Evolutionary conservation across 345 rosid genomes (phyloP).

Genomic region (Firmiana major): DNA sequence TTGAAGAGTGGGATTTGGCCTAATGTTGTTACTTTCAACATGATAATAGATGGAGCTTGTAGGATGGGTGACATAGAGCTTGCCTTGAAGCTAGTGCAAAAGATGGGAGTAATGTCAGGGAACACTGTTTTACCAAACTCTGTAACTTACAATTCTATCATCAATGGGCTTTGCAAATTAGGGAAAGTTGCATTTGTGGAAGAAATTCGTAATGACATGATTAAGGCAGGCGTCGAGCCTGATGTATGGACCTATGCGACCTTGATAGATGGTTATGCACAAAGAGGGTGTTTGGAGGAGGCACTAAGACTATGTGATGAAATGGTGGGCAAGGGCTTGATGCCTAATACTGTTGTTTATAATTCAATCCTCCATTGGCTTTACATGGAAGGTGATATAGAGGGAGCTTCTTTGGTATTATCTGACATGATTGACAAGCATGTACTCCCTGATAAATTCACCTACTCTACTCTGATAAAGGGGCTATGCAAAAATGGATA

Average conservation of each 20-base stretch:
- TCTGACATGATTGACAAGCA: slow-evolving; percentile 46
- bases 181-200: slow-evolving; percentile 50
- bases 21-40: slow-evolving; percentile 63
- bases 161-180: slow-evolving; percentile 60
- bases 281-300: slow-evolving; percentile 46
- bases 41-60: slow-evolving; percentile 66
- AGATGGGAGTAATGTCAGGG: slow-evolving; percentile 49
- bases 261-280: slow-evolving; percentile 59
- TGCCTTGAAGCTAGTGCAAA: slow-evolving; percentile 23
- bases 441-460: slow-evolving; percentile 39
- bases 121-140: slow-evolving; percentile 40
- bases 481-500: slow-evolving; percentile 48
- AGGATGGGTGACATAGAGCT: slow-evolving; percentile 37
- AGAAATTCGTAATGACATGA: slow-evolving; percentile 39
- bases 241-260: slow-evolving; percentile 65
- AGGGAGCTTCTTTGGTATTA: slow-evolving; percentile 38
- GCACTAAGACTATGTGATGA: slow-evolving; percentile 51
- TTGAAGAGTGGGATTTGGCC: slow-evolving; percentile 62
- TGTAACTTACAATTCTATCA: slow-evolving; percentile 52
- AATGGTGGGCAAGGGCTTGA: slow-evolving; percentile 58
- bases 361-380: slow-evolving; percentile 62
- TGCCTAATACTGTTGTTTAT: slow-evolving; percentile 48
- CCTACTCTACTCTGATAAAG: slow-evolving; percentile 44
- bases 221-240: slow-evolving; percentile 43
- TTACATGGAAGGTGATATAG: slow-evolving; percentile 46